A percentile compares a stretch with the other conserved stretches of the same genome.
Evolutionary conservation across 495 filamentous ascomycete species (phyloP).

Genomic region (Tuber borchii): DNA sequence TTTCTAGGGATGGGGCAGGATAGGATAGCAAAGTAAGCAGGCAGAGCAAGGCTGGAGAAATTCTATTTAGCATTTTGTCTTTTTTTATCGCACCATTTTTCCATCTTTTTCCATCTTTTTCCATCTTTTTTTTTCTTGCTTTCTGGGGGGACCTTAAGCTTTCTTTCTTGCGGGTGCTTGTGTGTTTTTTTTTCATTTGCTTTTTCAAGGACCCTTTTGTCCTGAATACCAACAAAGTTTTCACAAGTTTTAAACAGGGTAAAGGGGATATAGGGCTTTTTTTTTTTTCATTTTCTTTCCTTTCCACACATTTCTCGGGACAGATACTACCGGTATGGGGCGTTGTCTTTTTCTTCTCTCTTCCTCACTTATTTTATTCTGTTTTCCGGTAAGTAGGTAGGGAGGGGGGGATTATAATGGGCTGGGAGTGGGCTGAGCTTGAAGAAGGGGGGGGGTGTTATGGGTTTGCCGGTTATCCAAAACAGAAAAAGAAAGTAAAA

Average conservation of each 20-base stretch:
- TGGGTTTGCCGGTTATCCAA: neutral
- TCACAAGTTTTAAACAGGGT: neutral
- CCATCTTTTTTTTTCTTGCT: neutral
- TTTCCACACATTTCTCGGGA: neutral
- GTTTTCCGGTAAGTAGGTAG: neutral
- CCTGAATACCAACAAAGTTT: neutral
- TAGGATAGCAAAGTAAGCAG: neutral
- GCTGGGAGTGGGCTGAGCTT: neutral
- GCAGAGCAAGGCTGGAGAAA: neutral
- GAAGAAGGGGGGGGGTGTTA: neutral
- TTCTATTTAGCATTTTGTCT: neutral
- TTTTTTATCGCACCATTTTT: constrained; percentile 5
- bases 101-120: neutral
- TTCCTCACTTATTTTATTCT: neutral
- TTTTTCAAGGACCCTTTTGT: neutral
- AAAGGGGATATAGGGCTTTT: neutral
- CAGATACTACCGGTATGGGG: neutral
- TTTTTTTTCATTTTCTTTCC: neutral
- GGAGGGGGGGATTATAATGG: neutral
- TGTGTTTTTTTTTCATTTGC: neutral
- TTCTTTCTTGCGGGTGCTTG: neutral
- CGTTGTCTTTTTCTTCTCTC: neutral
- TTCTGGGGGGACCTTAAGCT: neutral
- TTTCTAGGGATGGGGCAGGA: neutral
- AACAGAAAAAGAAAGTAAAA: too few relatives aligned